Base-by-base conservation (phyloP, 306 rosid genomes). In the Acacia confusa region DNA sequence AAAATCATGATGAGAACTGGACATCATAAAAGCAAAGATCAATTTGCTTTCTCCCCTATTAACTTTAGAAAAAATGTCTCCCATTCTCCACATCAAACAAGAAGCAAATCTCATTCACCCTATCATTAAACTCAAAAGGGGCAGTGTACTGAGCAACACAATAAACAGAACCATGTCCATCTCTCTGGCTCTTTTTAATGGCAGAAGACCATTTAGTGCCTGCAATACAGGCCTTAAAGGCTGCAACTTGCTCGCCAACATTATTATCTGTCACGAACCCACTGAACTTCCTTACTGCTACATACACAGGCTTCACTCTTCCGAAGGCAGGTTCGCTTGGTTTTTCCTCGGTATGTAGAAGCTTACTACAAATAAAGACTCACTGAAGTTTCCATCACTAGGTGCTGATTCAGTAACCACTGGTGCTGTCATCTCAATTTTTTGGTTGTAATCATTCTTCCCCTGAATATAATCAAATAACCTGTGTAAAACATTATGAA, bases 351-450 rank as follows among this genome's bases (percentile, higher is more conserved):
- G 97, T 6, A 94, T 92, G 70, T 64, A 92, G 87, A 94, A 92
- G 85, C 97, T 92, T 17, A 92, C 96, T 2, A 87, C 88, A 74
- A 94, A 87, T 22, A 94, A 86, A 25, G 97, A 94, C 41, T 89
- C 83, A 24, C 96, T 89, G 0, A 89, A 84, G 3, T 97, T 92
- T 72, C 96, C 97, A 52, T 92, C 90, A 28, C 93, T 91, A 0
- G 93, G 94, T 27, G 73, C 77, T 13, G 89, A 85, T 78, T 94
- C 85, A n/a, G 82, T 70, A 44, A 94, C 76, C 66, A 94, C 97
- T 1, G 97, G 98, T 0, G 84, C 97, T 38, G 94, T 94, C 98
- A 94, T 94, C 87, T 94, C 96, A 55, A 94, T 90, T n/a, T 85
- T 85, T 55, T 89, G 78, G 61, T 77, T 83, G 78, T 89, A 87